Conservation (phyloP, 768 basidiomycete genomes). For the Boletus reticuloceps region DNA sequence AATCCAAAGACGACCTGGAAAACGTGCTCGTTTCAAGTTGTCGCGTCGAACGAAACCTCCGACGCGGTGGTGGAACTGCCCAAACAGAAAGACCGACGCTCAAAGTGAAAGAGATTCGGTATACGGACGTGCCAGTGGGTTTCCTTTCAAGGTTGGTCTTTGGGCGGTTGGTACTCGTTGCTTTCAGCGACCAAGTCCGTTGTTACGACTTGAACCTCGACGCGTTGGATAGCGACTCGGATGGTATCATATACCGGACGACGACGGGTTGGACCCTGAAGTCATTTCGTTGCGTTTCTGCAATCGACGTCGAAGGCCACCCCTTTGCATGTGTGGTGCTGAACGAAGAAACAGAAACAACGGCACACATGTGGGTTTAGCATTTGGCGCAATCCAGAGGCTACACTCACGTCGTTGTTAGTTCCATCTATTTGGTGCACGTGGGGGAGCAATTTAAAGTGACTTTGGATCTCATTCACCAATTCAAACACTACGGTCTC, state of each 20-base stretch:
- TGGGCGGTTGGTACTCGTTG: constrained; percentile 16
- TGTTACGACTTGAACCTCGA: constrained; percentile 14
- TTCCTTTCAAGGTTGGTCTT: constrained; percentile 6
- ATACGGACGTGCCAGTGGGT: not conserved
- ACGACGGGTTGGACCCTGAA: not conserved
- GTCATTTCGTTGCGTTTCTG: constrained; percentile 9
- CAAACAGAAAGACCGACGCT: not conserved
- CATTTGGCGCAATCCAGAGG: not conserved
- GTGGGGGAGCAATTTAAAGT: not conserved
- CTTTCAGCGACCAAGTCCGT: constrained; percentile 8
- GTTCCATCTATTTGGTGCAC: constrained; percentile 8
- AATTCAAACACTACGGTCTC: constrained; percentile 5
- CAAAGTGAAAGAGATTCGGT: constrained; percentile 3
- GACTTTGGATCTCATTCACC: constrained; percentile 10
- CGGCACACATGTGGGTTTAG: constrained; percentile 1
- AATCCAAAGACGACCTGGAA: constrained; percentile 17
- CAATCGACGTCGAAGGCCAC: constrained; percentile 9
- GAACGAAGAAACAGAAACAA: not conserved
- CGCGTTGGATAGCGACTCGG: not conserved
- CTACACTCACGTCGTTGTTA: not conserved
- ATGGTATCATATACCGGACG: constrained; percentile 2
- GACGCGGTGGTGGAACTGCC: not conserved
- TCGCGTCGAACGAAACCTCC: constrained; percentile 8
- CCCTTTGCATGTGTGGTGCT: constrained; percentile 16
- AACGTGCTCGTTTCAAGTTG: constrained; percentile 6